Percentiles rank a stretch among this genome's conserved stretches.
Conservation (phyloP, 768 basidiomycete species). For the Kondoa subrosea region DNA sequence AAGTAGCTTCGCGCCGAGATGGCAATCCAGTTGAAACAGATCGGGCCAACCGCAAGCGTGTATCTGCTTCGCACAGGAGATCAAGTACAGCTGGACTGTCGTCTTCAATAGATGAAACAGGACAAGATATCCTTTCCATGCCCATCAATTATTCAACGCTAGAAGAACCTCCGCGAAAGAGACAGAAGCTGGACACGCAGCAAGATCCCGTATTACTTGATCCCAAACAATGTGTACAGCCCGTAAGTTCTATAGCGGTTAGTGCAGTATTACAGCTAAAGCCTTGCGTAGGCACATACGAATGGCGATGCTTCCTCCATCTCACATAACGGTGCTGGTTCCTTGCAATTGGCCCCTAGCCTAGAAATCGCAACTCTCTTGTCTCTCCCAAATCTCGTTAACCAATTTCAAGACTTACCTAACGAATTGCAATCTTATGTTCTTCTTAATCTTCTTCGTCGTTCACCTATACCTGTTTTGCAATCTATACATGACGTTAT, state of each 20-base stretch:
- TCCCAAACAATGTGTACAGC: neutral
- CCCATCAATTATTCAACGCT: neutral
- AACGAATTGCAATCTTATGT: conserved; percentile 77
- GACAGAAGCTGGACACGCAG: neutral
- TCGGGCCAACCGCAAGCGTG: no score
- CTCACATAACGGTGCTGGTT: neutral
- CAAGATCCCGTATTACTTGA: no score
- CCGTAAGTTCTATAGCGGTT: neutral
- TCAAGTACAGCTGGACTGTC: no score
- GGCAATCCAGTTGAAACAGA: neutral
- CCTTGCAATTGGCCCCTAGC: conserved; percentile 25
- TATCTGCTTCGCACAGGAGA: no score
- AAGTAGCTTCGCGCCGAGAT: no score
- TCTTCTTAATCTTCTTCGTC: conserved; percentile 75
- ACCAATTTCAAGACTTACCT: conserved; percentile 64
- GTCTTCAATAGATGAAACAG: neutral
- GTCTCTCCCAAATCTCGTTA: conserved; percentile 63
- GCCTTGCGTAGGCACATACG: no score
- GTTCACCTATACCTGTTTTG: conserved; percentile 77
- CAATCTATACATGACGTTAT: conserved; percentile 76
- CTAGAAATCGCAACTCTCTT: conserved; percentile 56
- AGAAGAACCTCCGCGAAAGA: neutral
- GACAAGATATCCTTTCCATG: neutral
- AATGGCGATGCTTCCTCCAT: no score
- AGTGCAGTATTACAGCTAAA: neutral